Conservation (phyloP, 495 filamentous ascomycete genomes). For the Penicillium alfredii region DNA sequence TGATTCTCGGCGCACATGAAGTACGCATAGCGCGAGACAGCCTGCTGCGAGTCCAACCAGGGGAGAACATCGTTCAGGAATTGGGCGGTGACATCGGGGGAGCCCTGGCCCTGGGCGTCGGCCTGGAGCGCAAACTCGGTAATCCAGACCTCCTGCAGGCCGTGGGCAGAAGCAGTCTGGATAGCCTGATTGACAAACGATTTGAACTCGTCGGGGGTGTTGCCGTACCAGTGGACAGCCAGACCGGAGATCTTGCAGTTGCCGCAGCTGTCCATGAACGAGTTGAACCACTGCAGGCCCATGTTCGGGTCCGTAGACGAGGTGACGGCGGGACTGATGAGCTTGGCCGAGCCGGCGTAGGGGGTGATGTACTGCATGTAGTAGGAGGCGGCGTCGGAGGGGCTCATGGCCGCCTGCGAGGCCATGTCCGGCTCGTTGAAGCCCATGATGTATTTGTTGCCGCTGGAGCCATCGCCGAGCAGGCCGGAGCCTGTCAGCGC, state of each 20-base stretch:
- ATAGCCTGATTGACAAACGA: slow-evolving; percentile 50
- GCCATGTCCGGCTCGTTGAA: slow-evolving; percentile 85
- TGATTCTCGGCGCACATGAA: slow-evolving; percentile 56
- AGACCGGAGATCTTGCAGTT: slow-evolving; percentile 61
- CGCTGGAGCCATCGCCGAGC: too few relatives aligned
- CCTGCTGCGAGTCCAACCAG: slow-evolving; percentile 60
- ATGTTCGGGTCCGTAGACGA: slow-evolving; percentile 48
- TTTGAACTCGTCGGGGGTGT: slow-evolving; percentile 48
- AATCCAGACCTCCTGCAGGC: slow-evolving; percentile 62
- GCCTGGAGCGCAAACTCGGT: slow-evolving; percentile 62
- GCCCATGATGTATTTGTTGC: slow-evolving; percentile 58
- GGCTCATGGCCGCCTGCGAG: slow-evolving; percentile 60
- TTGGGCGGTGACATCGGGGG: slow-evolving; percentile 35
- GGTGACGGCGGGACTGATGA: slow-evolving; percentile 73
- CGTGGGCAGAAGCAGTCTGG: slow-evolving; percentile 34
- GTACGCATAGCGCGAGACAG: slow-evolving; percentile 71
- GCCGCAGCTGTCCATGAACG: slow-evolving; percentile 54
- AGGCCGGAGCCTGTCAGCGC: too few relatives aligned
- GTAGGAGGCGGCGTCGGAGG: slow-evolving; percentile 50
- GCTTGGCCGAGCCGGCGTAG: slow-evolving; percentile 55
- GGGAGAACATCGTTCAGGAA: slow-evolving; percentile 55
- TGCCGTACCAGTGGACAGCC: slow-evolving; percentile 66
- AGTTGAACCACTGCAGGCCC: slow-evolving; percentile 58
- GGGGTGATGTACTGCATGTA: slow-evolving; percentile 67
- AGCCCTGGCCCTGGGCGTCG: slow-evolving; percentile 38